These are phyloP conservation scores for Yamadazyma philogaea DNA, from an alignment of 805 yeast species.

Conservation along the genomic window DNA sequence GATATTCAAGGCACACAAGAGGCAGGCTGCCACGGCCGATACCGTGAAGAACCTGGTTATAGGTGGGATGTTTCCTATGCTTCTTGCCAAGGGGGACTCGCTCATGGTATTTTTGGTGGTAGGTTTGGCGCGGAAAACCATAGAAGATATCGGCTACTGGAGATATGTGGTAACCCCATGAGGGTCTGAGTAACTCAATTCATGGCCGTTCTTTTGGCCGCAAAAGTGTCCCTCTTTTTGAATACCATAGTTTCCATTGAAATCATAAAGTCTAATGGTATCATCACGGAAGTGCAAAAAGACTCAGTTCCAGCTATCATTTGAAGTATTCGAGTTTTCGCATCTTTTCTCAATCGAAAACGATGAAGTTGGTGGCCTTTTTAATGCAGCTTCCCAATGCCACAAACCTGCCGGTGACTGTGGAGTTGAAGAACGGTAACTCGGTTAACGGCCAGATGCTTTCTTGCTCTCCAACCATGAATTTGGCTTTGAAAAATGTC, in stretches of 20 bases:
- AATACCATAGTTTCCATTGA: no score
- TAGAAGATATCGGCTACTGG: no score
- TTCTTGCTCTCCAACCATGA: conserved; percentile 89
- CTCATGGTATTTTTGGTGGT: neutral
- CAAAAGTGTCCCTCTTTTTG: no score
- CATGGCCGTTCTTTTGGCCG: no score
- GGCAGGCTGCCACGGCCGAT: conserved; percentile 43
- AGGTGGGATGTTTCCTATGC: conserved; percentile 46
- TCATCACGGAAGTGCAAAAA: no score
- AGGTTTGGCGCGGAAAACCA: neutral
- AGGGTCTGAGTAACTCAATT: no score
- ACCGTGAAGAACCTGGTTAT: conserved; percentile 57
- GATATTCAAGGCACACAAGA: conserved; percentile 25
- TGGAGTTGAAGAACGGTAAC: conserved; percentile 89
- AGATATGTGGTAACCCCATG: no score
- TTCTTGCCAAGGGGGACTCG: conserved; percentile 10
- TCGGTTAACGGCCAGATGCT: conserved; percentile 79
- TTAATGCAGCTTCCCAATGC: conserved; percentile 67
- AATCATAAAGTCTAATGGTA: no score
- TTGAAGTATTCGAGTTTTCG: neutral
- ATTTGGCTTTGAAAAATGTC: conserved; percentile 75
- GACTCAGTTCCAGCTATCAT: neutral
- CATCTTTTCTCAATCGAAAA: neutral
- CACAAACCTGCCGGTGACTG: conserved; percentile 80
- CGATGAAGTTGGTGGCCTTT: conserved; percentile 69